Evolutionary conservation across 139 green algal species (phyloP), one percentile per base, ranked within the genome.

Genomic region (Deuterostichococcus epilithicus): DNA sequence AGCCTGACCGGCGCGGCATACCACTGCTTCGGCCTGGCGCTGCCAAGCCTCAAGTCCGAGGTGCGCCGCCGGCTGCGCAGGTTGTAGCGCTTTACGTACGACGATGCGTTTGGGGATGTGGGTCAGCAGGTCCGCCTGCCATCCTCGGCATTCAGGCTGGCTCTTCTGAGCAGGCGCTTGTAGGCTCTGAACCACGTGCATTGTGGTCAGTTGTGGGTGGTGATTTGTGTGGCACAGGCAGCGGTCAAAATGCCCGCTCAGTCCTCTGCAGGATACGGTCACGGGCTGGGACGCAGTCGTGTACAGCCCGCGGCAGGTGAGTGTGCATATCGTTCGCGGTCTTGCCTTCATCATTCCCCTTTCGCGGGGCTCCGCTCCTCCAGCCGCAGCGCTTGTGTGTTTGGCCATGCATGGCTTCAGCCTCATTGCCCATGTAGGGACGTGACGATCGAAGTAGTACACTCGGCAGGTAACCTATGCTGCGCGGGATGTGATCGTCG

Each of bases 391-490:
- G n/a, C n/a, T n/a, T n/a, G n/a, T n/a, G n/a, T n/a, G n/a, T n/a
- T n/a, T n/a, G n/a, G n/a, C n/a, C n/a, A n/a, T n/a, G n/a, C n/a
- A n/a, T n/a, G n/a, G n/a, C n/a, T n/a, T n/a, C n/a, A n/a, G n/a
- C n/a, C n/a, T n/a, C 8, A 8, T 52, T 52, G 10, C 42, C 42
- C 42, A 52, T 13, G 18, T 25, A 28, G 28, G 18, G 28, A 13
- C 26, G 10, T 63, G 13, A 63, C 52, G 20, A 20, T 52, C 10
- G 10, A 63, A 63, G 52, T 28, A 30, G 10, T 13, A 63, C 52
- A 63, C 52, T 63, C 28, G 20, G 8, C 79, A 87, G 68, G 66
- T 91, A 38, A 84, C 86, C 52, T 91, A 91, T 66, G 87, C 87
- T 10, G 81, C 81, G 5, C 69, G 88, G 78, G 84, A 89, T 39